A percentile compares a stretch with the other conserved stretches of the same genome.
These are phyloP conservation scores for Solanum chiquidenum DNA, from an alignment of 257 asterid species.

Conservation along the genomic window DNA sequence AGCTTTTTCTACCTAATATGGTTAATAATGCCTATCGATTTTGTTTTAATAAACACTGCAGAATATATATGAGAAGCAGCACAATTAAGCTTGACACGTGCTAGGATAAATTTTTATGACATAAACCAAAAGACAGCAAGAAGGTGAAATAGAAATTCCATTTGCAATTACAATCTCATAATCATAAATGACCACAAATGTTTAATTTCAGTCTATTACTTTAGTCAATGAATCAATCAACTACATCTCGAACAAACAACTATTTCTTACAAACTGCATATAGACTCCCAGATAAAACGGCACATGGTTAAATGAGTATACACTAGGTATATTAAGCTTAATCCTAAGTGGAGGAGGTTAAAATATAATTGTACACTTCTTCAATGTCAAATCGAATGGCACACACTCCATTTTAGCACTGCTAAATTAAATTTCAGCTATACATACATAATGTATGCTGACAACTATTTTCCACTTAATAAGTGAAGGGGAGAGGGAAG, in stretches of 20 bases:
- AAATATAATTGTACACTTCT: not conserved
- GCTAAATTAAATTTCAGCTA: not conserved
- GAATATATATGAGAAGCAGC: not conserved
- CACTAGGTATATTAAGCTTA: not conserved
- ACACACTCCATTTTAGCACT: not conserved
- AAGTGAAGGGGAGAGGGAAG: not conserved
- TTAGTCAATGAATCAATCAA: not conserved
- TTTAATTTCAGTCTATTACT: not conserved
- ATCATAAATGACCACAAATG: not conserved
- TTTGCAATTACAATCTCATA: not conserved
- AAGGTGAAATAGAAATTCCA: not conserved
- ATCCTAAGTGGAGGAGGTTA: not conserved
- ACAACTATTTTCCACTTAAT: not conserved
- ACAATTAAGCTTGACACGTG: not conserved
- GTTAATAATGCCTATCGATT: not conserved
- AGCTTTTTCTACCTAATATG: not conserved
- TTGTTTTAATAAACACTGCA: not conserved
- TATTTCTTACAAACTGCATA: not conserved
- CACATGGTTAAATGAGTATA: not conserved
- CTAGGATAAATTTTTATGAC: not conserved
- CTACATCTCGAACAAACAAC: not conserved
- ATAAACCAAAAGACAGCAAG: not conserved
- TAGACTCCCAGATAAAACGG: not conserved
- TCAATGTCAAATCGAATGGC: not conserved
- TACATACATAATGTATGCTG: not conserved